These are phyloP conservation scores for Candida odintsovae DNA, from an alignment of 805 yeast species.

Conservation along the genomic window DNA sequence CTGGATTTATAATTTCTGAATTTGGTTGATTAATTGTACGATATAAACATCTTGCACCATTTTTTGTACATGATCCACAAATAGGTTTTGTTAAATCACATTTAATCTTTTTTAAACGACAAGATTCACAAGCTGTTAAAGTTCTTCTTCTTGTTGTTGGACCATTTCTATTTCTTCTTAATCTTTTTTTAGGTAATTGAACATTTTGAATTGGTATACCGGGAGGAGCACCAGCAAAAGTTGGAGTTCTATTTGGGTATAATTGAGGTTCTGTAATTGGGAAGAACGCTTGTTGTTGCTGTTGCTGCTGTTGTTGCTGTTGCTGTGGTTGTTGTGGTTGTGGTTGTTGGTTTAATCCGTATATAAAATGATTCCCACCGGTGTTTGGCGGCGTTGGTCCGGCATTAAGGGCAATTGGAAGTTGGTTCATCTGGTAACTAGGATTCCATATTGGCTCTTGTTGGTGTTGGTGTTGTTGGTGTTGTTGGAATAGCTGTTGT, in stretches of 20 bases:
- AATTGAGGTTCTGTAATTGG: not conserved
- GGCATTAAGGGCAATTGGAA: not conserved
- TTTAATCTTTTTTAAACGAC: conserved; percentile 40
- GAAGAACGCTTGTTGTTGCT: conserved; percentile 1
- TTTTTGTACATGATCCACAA: conserved; percentile 36
- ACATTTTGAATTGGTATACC: not conserved
- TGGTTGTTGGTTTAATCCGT: not conserved
- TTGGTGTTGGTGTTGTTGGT: not conserved
- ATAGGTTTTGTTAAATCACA: conserved; percentile 41
- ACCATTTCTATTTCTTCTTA: conserved; percentile 3
- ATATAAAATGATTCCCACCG: not conserved
- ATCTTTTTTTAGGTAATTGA: not conserved
- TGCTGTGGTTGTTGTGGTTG: conserved; percentile 1
- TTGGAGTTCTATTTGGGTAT: not conserved
- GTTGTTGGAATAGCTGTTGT: not conserved
- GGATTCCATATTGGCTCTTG: not conserved
- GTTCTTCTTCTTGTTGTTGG: conserved; percentile 12
- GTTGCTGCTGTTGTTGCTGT: conserved; percentile 1
- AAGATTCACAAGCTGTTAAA: conserved; percentile 33
- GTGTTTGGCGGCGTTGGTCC: not conserved
- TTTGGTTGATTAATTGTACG: conserved; percentile 2
- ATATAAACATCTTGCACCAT: conserved; percentile 14
- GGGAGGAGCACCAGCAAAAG: not conserved
- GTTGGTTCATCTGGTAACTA: not conserved
- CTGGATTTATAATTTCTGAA: not conserved